Evolutionary conservation across 1,284 basidiomycete genomes (phyloP).

Genomic region (Waitea zeae): DNA sequence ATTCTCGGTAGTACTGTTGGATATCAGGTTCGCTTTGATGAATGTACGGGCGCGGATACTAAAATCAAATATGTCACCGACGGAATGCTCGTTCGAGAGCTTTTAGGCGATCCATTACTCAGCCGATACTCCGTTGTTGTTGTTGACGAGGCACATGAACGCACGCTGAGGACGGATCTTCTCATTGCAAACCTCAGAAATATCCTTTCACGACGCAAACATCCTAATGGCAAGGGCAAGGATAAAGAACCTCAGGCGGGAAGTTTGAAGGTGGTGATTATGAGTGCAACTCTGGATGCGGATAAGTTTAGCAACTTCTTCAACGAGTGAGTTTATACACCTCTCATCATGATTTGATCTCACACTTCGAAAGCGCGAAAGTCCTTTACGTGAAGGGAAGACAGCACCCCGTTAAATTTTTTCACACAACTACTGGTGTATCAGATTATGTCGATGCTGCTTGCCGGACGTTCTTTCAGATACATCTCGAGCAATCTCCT

Average conservation of each 20-base stretch:
- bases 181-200: slow-evolving; percentile 83
- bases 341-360: slow-evolving; percentile 6
- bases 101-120: slow-evolving; percentile 64
- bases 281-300: slow-evolving; percentile 95
- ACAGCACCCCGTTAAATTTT: slow-evolving; percentile 80
- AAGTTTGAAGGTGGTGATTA: slow-evolving; percentile 83
- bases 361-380: slow-evolving; percentile 43
- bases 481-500: slow-evolving; percentile 64
- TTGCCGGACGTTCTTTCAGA: slow-evolving; percentile 79
- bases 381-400: slow-evolving; percentile 87
- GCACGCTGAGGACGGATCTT: slow-evolving; percentile 88
- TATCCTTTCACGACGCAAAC: slow-evolving; percentile 62
- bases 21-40: slow-evolving; percentile 94
- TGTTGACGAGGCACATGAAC: slow-evolving; percentile 95
- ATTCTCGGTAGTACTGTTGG: slow-evolving; percentile 65
- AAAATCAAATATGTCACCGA: slow-evolving; percentile 93
- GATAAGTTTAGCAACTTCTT: slow-evolving; percentile 88
- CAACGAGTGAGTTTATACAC: slow-evolving; percentile 34
- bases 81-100: slow-evolving; percentile 88
- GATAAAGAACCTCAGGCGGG: slow-evolving; percentile 16
- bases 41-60: slow-evolving; percentile 51
- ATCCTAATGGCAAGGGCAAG: slow-evolving; percentile 22
- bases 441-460: slow-evolving; percentile 84
- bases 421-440: slow-evolving; percentile 56
- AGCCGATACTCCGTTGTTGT: slow-evolving; percentile 80